Base-by-base conservation (phyloP, 768 basidiomycete genomes). In the Asterophora lycoperdoides region DNA sequence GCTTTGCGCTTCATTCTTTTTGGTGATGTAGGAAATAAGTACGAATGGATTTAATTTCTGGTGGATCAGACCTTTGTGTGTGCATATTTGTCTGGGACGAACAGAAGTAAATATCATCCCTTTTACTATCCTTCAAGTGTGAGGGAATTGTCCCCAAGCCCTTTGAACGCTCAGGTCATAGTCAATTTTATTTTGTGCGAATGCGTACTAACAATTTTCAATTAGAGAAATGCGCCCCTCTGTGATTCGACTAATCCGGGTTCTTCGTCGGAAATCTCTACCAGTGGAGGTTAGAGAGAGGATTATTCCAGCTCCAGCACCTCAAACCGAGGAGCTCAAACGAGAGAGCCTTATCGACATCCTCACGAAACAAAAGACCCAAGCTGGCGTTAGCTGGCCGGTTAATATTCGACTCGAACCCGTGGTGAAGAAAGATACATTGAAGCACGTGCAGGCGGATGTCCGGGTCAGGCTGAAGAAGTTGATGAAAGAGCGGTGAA, bases 361-460 rank as follows among this genome's bases (percentile, higher is more conserved):
- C 6, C 65, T 77, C 10, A 55, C 66, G 50, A 54, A 65, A 53
- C 65, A 67, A 39, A 68, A 65, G 48, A 59, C 64, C 38, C 50
- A 55, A 14, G 64, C 69, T 23, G 72, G 69, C 7, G 54, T 62
- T 4, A 41, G 49, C 0, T 77, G 74, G 74, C 75, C 75, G 6
- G 46, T 54, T n/a, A 77, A 77, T 57, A 65, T 77, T 42, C 66
- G 74, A 26, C 64, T 77, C 35, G 75, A 77, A 53, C 71, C 68
- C 9, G 66, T 69, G 39, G 58, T 75, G 23, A 74, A 70, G 60
- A 73, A 68, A 55, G 63, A 66, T 33, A 64, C 56, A 14, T 70
- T 73, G 41, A 67, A 65, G 44, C 61, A 56, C 34, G 72, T 75
- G 14, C 61, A 66, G 42, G 66, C 70, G 2, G 67, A 68, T 38